phyloP scores from a whole-genome alignment of 2,329 filamentous ascomycete genomes.

The Xylariaceae sp. region DNA sequence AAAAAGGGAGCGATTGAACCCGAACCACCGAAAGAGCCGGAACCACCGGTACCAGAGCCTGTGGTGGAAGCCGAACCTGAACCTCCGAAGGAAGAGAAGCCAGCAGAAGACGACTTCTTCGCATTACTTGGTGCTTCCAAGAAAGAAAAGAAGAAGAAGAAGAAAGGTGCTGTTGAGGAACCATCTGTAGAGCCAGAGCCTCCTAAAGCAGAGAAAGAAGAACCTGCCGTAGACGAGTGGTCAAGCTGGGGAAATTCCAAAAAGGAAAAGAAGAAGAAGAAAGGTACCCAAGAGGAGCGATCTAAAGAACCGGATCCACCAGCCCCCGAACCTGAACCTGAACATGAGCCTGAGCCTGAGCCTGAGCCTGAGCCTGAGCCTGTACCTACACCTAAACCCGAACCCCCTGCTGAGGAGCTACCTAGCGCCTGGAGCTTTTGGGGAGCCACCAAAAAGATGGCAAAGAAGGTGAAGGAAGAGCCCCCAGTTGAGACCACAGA shows the following conservation, averaged over 20 bases:
- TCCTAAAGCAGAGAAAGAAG: constrained; percentile 6
- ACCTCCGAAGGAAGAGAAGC: constrained; percentile 27
- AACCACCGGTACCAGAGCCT: constrained; percentile 9
- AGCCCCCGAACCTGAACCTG: constrained; percentile 37
- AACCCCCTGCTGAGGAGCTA: constrained; percentile 43
- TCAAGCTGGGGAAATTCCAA: constrained; percentile 36
- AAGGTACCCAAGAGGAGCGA: constrained; percentile 36
- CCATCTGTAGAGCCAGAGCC: constrained; percentile 26
- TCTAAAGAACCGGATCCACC: constrained; percentile 26
- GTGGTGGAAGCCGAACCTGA: constrained; percentile 8
- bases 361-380: constrained; percentile 35
- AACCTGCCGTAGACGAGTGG: constrained; percentile 40
- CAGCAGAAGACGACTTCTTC: constrained; percentile 27
- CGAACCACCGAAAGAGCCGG: constrained; percentile 4
- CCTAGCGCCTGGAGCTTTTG: constrained; percentile 58
- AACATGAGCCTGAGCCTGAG: constrained; percentile 26
- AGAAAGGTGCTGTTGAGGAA: constrained; percentile 29
- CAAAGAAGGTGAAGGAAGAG: constrained; percentile 34
- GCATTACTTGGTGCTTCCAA: constrained; percentile 18
- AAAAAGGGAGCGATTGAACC: constrained; percentile 32
- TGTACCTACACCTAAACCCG: constrained; percentile 24
- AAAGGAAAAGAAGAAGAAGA: constrained; percentile 51
- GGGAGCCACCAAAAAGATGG: constrained; percentile 55
- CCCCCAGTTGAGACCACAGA: constrained; percentile 9
- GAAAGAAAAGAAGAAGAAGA: constrained; percentile 38